These are phyloP conservation scores for Podospora conica DNA, from an alignment of 495 filamentous ascomycete species.

Conservation along the genomic window DNA sequence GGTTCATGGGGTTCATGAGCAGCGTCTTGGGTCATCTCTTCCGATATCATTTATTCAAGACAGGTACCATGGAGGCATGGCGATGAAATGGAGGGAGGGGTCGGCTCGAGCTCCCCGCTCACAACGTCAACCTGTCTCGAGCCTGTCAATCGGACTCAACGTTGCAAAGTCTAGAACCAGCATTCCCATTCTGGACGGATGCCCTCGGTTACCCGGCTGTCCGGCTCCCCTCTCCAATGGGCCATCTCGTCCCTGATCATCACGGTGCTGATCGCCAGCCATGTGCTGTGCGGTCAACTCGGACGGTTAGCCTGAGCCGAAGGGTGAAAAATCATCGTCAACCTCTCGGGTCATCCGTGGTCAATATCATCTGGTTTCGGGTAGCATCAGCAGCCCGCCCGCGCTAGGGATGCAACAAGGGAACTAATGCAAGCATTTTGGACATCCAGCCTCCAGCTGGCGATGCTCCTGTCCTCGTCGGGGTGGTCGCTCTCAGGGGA, in stretches of 20 bases:
- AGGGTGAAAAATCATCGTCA: background rate
- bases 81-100: background rate
- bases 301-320: background rate
- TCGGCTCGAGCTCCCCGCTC: background rate
- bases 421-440: conserved; percentile 23
- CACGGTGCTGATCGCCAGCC: too few species aligned
- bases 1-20: background rate
- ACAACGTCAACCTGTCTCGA: background rate
- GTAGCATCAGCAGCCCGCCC: conserved; percentile 5
- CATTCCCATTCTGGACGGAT: background rate
- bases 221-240: background rate
- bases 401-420: conserved; percentile 20
- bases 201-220: background rate
- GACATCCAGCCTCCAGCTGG: background rate
- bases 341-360: background rate
- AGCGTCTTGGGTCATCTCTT: background rate
- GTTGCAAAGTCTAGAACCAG: background rate
- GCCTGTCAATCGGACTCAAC: too few species aligned
- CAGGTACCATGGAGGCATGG: background rate
- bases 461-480: background rate
- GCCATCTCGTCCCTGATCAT: background rate
- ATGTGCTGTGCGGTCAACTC: too few species aligned
- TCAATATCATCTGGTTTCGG: background rate
- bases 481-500: background rate
- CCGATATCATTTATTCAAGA: background rate